phyloP scores from a whole-genome alignment of 2,329 filamentous ascomycete genomes.

The Plectosphaerella sp. region DNA sequence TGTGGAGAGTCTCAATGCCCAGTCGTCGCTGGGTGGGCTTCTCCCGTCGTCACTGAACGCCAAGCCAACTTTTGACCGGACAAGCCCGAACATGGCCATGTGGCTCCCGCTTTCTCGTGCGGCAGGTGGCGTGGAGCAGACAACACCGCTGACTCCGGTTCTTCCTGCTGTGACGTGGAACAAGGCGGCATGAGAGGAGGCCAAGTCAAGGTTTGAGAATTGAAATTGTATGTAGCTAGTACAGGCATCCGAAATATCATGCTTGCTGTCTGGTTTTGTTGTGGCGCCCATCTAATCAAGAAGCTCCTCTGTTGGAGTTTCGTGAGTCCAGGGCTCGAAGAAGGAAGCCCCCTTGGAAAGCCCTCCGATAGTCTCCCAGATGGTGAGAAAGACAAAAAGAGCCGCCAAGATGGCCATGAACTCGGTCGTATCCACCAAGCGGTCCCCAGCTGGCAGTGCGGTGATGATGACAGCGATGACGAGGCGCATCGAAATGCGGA shows the following conservation, averaged over 20 bases:
- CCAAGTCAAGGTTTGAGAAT: too few species aligned
- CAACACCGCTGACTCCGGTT: neutral
- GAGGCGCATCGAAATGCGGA: slow-evolving; percentile 28
- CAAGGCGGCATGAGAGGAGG: too few species aligned
- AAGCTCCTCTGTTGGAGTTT: too few species aligned
- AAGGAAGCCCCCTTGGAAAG: slow-evolving; percentile 21
- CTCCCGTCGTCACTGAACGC: neutral
- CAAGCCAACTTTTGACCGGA: neutral
- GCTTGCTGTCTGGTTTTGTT: too few species aligned
- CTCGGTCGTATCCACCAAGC: slow-evolving; percentile 21
- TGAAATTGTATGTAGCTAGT: too few species aligned
- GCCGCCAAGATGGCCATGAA: slow-evolving; percentile 38
- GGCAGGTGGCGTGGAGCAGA: neutral
- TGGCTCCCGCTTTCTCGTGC: neutral
- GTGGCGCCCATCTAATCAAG: too few species aligned
- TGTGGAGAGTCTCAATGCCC: neutral
- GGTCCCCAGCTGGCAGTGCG: slow-evolving; percentile 21
- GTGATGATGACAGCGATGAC: slow-evolving; percentile 24
- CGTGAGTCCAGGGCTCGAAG: slow-evolving; percentile 25
- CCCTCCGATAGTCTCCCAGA: slow-evolving; percentile 39
- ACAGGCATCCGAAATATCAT: too few species aligned
- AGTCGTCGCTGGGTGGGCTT: neutral
- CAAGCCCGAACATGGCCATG: neutral
- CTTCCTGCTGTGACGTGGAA: neutral
- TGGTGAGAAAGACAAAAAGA: slow-evolving; percentile 32